Evolutionary conservation across 495 filamentous ascomycete genomes (phyloP).

Genomic region (Xylaria venustula): DNA sequence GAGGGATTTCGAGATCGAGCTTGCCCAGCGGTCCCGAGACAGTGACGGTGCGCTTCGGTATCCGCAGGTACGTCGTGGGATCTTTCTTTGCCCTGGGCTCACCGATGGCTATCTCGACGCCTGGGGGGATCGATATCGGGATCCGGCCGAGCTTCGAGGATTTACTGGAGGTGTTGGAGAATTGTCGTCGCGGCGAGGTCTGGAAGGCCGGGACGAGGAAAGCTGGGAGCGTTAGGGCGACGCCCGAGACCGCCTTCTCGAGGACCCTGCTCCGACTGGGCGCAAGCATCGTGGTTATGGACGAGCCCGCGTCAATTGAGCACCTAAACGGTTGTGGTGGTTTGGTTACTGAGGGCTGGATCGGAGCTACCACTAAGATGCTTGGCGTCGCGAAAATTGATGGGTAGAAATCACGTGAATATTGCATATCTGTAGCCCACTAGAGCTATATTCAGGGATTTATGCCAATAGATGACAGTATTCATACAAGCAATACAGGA

Average conservation of each 20-base stretch:
- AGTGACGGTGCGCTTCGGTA: slow-evolving; percentile 59
- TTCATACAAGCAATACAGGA: no score
- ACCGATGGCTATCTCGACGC: slow-evolving; percentile 70
- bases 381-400: slow-evolving; percentile 22
- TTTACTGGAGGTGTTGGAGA: slow-evolving; percentile 65
- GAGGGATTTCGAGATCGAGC: slow-evolving; percentile 68
- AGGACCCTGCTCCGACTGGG: slow-evolving; percentile 46
- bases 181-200: slow-evolving; percentile 53
- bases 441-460: background rate
- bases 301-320: slow-evolving; percentile 17
- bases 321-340: slow-evolving; percentile 3
- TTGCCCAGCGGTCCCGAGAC: slow-evolving; percentile 76
- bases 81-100: slow-evolving; percentile 55
- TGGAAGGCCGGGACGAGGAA: slow-evolving; percentile 78
- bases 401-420: background rate
- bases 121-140: slow-evolving; percentile 77
- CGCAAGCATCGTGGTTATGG: slow-evolving; percentile 44
- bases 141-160: slow-evolving; percentile 82
- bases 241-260: slow-evolving; percentile 31
- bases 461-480: no score
- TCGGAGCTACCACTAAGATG: slow-evolving; percentile 9
- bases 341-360: background rate
- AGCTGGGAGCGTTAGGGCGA: slow-evolving; percentile 53
- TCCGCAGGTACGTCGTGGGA: slow-evolving; percentile 48
- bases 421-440: background rate